phyloP scores from a whole-genome alignment of 1,139 yeast species.

The Sugiyamaella grinbergsii region DNA sequence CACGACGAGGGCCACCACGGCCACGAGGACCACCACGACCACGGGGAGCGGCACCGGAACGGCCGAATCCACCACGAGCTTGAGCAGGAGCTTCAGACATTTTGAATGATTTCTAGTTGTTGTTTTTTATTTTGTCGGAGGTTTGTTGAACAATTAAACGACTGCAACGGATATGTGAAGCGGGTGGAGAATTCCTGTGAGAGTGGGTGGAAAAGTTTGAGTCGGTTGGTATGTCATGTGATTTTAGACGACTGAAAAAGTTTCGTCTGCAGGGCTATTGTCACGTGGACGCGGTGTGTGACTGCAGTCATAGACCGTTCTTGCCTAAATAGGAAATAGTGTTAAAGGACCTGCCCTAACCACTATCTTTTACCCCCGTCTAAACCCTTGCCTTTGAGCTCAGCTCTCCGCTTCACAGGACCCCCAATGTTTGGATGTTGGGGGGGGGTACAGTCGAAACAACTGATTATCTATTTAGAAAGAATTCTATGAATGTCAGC shows the following conservation, averaged over 20 bases:
- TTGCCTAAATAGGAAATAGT: constrained; percentile 9
- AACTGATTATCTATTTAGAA: constrained; percentile 3
- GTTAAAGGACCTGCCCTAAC: not conserved
- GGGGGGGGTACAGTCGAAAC: too few species aligned
- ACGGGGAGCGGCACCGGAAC: constrained; percentile 44
- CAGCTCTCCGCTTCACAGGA: too few species aligned
- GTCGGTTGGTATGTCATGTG: constrained; percentile 12
- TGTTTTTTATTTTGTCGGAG: constrained; percentile 12
- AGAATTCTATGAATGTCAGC: constrained; percentile 47
- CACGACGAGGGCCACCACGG: constrained; percentile 56
- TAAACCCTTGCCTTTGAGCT: too few species aligned
- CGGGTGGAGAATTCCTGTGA: not conserved
- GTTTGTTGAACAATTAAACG: constrained; percentile 5
- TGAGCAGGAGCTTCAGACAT: constrained; percentile 28
- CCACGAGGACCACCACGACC: constrained; percentile 73
- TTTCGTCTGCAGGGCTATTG: not conserved
- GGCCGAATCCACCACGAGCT: constrained; percentile 37
- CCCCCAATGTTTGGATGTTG: too few species aligned
- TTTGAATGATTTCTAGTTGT: constrained; percentile 10
- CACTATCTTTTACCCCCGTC: not conserved
- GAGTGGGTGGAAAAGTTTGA: constrained; percentile 6
- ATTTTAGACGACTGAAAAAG: constrained; percentile 1
- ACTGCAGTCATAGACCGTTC: not conserved
- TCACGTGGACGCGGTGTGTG: not conserved
- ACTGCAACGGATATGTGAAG: not conserved